Percentiles rank a stretch among this genome's conserved stretches.
Conservation (phyloP, 2,329 filamentous ascomycete genomes). For the Trichoderma guizhouense region DNA sequence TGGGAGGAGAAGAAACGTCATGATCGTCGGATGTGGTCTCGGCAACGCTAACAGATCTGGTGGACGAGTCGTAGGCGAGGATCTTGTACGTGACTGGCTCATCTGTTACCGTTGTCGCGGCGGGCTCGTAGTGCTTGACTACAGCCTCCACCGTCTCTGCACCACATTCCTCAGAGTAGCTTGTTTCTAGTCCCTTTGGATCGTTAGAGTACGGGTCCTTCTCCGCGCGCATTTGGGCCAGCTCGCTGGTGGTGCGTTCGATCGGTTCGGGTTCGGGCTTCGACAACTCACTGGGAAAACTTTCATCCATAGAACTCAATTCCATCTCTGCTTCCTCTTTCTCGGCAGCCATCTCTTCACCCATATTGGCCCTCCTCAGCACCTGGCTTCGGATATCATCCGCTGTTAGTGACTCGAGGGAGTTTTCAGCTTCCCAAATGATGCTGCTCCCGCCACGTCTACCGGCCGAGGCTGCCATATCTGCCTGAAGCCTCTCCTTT, state of each 20-base stretch:
- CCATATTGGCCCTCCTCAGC: constrained; percentile 27
- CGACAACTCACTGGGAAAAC: constrained; percentile 32
- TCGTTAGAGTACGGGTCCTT: constrained; percentile 42
- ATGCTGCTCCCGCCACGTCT: constrained; percentile 18
- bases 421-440: constrained; percentile 22
- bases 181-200: constrained; percentile 48
- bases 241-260: constrained; percentile 21
- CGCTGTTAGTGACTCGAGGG: constrained; percentile 28
- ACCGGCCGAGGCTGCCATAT: constrained; percentile 17
- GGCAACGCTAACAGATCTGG: constrained; percentile 54
- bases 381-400: constrained; percentile 33
- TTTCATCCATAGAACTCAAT: constrained; percentile 40
- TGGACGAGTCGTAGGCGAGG: constrained; percentile 61
- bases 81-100: constrained; percentile 52
- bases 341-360: constrained; percentile 22
- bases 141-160: constrained; percentile 34
- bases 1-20: constrained; percentile 47
- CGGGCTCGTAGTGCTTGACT: constrained; percentile 31
- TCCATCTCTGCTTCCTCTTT: constrained; percentile 33
- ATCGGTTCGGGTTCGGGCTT: constrained; percentile 31
- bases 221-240: constrained; percentile 21
- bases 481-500: constrained; percentile 26
- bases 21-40: constrained; percentile 57
- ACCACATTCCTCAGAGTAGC: constrained; percentile 43
- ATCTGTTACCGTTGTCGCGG: background rate